A percentile compares a stretch with the other conserved stretches of the same genome.
Conservation (phyloP, 1,139 yeast genomes). For the Kodamaea ohmeri region DNA sequence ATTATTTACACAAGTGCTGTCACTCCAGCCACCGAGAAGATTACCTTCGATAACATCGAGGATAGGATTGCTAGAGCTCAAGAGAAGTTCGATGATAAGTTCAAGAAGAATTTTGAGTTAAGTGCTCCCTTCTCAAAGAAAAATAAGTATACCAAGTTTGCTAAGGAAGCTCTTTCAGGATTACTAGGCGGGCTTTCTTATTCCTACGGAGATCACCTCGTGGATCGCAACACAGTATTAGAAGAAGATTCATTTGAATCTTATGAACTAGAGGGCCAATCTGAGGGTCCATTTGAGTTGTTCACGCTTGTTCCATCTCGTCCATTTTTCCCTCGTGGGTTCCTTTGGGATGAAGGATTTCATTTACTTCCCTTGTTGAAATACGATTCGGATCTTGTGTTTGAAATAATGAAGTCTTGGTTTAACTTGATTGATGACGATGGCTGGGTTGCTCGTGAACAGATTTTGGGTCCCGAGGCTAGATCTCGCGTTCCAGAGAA, state of each 20-base stretch:
- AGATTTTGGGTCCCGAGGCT: constrained; percentile 88
- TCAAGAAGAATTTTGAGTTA: constrained; percentile 52
- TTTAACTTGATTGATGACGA: constrained; percentile 77
- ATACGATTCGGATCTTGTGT: constrained; percentile 79
- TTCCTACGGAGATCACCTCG: constrained; percentile 82
- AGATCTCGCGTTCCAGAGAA: constrained; percentile 85
- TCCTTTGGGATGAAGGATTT: constrained; percentile 99
- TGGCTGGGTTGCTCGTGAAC: constrained; percentile 98
- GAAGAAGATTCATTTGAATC: constrained; percentile 66
- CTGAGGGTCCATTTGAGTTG: constrained; percentile 69
- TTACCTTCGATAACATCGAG: constrained; percentile 43
- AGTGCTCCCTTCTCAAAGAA: constrained; percentile 51
- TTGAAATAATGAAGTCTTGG: constrained; percentile 88
- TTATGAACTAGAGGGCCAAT: constrained; percentile 47
- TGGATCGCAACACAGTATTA: constrained; percentile 66
- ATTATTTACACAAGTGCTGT: constrained; percentile 53
- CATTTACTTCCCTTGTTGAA: constrained; percentile 79
- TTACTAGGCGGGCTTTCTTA: constrained; percentile 88
- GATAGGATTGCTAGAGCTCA: constrained; percentile 36
- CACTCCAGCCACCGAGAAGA: constrained; percentile 39
- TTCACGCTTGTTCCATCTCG: constrained; percentile 89
- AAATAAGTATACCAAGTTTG: constrained; percentile 53
- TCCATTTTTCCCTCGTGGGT: constrained; percentile 94
- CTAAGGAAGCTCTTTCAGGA: constrained; percentile 76
- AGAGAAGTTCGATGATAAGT: constrained; percentile 51